Conservation (phyloP, 345 rosid species). For the Conringia planisiliqua region DNA sequence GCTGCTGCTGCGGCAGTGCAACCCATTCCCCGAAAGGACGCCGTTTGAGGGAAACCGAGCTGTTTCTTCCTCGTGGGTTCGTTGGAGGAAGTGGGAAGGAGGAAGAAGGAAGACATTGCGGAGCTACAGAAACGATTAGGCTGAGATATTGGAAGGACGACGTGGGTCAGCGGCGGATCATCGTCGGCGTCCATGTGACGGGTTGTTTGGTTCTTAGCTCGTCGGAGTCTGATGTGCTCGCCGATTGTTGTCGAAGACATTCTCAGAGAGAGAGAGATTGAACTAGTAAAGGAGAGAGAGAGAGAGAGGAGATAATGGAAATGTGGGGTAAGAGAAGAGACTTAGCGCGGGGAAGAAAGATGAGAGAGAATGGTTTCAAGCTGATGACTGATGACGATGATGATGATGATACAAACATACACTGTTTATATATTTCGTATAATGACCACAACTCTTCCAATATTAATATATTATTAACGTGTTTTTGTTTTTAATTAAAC, state of each 20-base stretch:
- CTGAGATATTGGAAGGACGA: constrained; percentile 20
- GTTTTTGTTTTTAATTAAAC: neutral
- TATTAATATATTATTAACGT: neutral
- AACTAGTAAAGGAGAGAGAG: neutral
- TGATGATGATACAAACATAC: neutral
- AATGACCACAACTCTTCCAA: neutral
- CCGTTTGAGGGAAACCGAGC: constrained; percentile 34
- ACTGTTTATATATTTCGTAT: neutral
- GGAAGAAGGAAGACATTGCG: constrained; percentile 33
- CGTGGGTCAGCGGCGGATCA: constrained; percentile 43
- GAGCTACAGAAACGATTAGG: constrained; percentile 38
- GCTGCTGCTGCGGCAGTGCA: constrained; percentile 70
- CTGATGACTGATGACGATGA: constrained; percentile 15
- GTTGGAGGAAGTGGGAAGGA: constrained; percentile 41
- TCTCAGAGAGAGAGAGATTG: constrained; percentile 3
- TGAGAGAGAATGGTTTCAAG: constrained; percentile 17
- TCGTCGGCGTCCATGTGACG: constrained; percentile 24
- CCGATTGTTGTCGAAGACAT: constrained; percentile 44
- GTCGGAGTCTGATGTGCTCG: constrained; percentile 51
- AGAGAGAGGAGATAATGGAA: neutral
- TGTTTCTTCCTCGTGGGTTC: constrained; percentile 48
- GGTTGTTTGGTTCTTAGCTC: constrained; percentile 46
- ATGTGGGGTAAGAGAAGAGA: neutral
- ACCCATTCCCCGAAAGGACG: constrained; percentile 67
- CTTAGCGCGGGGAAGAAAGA: constrained; percentile 6